Evolutionary conservation across 2,329 filamentous ascomycete genomes (phyloP).

Genomic region (Nemania abortiva): DNA sequence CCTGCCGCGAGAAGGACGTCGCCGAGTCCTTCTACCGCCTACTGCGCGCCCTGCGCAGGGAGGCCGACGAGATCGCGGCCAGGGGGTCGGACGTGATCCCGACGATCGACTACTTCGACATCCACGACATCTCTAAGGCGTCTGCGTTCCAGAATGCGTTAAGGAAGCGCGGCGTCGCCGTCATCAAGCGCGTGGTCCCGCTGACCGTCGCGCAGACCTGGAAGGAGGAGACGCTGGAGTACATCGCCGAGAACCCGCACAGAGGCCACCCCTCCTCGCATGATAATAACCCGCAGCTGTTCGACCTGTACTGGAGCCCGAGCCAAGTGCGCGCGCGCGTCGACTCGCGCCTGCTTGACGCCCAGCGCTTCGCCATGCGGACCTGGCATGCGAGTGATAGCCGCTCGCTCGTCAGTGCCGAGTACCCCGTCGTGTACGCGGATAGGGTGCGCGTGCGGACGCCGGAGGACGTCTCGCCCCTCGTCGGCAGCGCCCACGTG

Average conservation of each 20-base stretch:
- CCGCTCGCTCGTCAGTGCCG: conserved; percentile 60
- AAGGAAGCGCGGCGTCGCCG: conserved; percentile 69
- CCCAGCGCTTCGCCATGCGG: conserved; percentile 72
- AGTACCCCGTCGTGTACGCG: conserved; percentile 74
- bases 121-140: conserved; percentile 48
- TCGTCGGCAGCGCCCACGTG: conserved; percentile 77
- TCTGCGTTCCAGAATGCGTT: conserved; percentile 52
- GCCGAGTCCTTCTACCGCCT: conserved; percentile 58
- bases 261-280: conserved; percentile 72
- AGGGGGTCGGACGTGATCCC: conserved; percentile 56
- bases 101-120: conserved; percentile 57
- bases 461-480: conserved; percentile 74
- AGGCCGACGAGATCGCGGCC: conserved; percentile 54
- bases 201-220: conserved; percentile 70
- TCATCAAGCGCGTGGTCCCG: conserved; percentile 75
- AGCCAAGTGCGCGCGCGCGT: conserved; percentile 74
- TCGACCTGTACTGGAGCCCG: conserved; percentile 79
- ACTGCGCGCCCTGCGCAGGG: conserved; percentile 52
- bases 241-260: conserved; percentile 71
- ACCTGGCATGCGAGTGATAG: conserved; percentile 70
- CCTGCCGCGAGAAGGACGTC: conserved; percentile 55
- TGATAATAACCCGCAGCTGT: conserved; percentile 71
- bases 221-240: conserved; percentile 74
- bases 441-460: conserved; percentile 78
- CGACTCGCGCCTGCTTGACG: conserved; percentile 71